phyloP scores from a whole-genome alignment of 2,329 filamentous ascomycete species.

The Raffaelea albimanens region DNA sequence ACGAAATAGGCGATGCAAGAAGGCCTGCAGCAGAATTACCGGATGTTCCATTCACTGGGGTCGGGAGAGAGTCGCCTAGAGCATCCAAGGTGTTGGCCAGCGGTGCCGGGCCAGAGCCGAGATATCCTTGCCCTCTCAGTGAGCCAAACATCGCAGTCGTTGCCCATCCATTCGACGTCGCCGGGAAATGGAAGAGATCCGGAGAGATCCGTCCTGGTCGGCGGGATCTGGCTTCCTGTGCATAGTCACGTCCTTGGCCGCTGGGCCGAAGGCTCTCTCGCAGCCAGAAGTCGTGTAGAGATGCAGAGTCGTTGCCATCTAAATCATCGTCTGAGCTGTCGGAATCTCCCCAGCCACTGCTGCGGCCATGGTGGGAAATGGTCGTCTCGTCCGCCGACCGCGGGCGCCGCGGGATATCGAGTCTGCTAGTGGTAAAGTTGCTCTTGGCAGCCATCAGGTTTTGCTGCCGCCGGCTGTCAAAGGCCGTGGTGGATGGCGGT shows the following conservation, averaged over 20 bases:
- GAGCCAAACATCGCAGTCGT: conserved; percentile 36
- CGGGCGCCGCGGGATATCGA: conserved; percentile 28
- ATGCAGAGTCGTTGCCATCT: conserved; percentile 36
- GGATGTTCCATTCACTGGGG: conserved; percentile 27
- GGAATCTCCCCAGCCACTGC: conserved; percentile 32
- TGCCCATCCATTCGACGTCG: conserved; percentile 30
- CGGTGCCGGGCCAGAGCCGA: conserved; percentile 16
- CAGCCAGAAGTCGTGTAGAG: conserved; percentile 50
- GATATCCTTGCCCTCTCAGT: conserved; percentile 23
- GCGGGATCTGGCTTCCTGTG: no score
- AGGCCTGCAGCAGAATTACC: conserved; percentile 17
- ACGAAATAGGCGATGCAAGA: conserved; percentile 18
- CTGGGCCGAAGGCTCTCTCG: conserved; percentile 39
- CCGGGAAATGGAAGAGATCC: conserved; percentile 45
- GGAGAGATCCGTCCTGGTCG: conserved; percentile 28
- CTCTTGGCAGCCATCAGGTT: conserved; percentile 10
- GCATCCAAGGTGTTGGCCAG: conserved; percentile 28
- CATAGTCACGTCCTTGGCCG: conserved; percentile 6
- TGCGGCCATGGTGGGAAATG: conserved; percentile 22
- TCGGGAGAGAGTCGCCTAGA: conserved; percentile 35
- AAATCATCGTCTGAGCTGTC: conserved; percentile 26
- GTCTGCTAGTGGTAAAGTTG: conserved; percentile 20
- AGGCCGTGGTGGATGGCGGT: conserved; percentile 21
- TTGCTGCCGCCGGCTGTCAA: conserved; percentile 21
- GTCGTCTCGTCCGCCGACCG: conserved; percentile 38